Base-by-base conservation (phyloP, 805 yeast species). In the Yamadazyma scolyti region DNA sequence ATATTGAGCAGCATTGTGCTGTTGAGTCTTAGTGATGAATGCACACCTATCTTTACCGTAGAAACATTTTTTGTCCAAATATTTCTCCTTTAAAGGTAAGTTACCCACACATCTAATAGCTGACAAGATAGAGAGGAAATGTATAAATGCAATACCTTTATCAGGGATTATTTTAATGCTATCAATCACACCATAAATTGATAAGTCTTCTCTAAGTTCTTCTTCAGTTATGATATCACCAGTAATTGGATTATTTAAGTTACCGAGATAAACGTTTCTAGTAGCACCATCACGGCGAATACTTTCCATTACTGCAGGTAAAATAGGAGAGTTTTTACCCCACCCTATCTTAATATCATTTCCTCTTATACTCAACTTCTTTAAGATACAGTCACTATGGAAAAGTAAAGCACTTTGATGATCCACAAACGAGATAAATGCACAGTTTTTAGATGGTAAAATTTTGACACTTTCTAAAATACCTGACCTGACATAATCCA, bases 21-120 rank as follows among this genome's bases (percentile, higher is more conserved):
- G 96, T 59, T 93, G 97, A 11, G 96, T 84, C 56, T 86, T 87
- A 16, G 96, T 87, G 26, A 90, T 85, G 49, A 87, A 87, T 2
- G 96, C 96, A 65, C 93, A 85, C 58, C 97, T 72, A 58, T 90
- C 97, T 56, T 88, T 89, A 39, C 97, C 97, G 51, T 86, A 89
- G 48, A 77, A 85, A 24, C 94, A 82, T 56, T 85, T 86, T 36
- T 82, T 77, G 42, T 79, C 82, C 35, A 72, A 65, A 66, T 88
- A 90, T 48, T 78, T 79, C 22, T 78, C 79, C 28, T 68, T 59
- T 19, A 74, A 62, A 1, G 90, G 84, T 34, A 93, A 66, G 36
- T 76, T 75, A 29, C 83, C 77, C 26, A 88, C 96, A 37, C 84
- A 88, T 56, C 81, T 75, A 27, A 88, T 79, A n/a, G 97, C 97